A percentile compares a stretch with the other conserved stretches of the same genome.
Evolutionary conservation across 2,329 filamentous ascomycete species (phyloP).

Genomic region (Ophiostoma tasmaniense): DNA sequence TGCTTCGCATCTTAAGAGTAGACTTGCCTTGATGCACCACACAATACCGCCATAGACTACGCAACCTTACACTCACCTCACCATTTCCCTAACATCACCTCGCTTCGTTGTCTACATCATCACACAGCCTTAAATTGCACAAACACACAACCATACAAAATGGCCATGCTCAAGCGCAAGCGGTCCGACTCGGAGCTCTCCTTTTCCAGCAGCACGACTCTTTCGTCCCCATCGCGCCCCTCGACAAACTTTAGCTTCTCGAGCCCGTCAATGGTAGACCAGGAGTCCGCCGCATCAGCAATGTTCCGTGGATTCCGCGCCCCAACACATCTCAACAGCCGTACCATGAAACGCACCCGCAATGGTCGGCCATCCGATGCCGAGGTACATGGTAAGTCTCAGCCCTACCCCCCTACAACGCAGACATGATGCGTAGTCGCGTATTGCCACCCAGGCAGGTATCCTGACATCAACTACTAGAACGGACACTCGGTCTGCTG

Average conservation of each 20-base stretch:
- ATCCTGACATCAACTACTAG: conserved; percentile 27
- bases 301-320: conserved; percentile 28
- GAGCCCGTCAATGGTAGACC: conserved; percentile 19
- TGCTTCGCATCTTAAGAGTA: neutral
- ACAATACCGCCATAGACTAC: neutral
- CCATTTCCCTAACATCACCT: neutral
- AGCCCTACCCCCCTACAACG: neutral
- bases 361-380: conserved; percentile 49
- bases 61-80: neutral
- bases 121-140: neutral
- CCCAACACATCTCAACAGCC: conserved; percentile 33
- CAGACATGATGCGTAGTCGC: neutral
- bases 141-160: conserved; percentile 23
- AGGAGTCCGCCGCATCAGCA: conserved; percentile 27
- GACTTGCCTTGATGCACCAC: neutral
- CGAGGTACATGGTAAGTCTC: conserved; percentile 44
- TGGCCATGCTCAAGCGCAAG: conserved; percentile 53
- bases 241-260: conserved; percentile 27
- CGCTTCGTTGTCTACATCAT: neutral
- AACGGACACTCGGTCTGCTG: conserved; percentile 49
- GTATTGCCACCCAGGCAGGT: neutral
- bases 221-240: conserved; percentile 33
- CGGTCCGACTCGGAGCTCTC: conserved; percentile 51
- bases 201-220: conserved; percentile 35
- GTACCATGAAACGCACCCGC: conserved; percentile 54